Base-by-base conservation (phyloP, 2,329 filamentous ascomycete species). In the Fusarium chuoi region DNA sequence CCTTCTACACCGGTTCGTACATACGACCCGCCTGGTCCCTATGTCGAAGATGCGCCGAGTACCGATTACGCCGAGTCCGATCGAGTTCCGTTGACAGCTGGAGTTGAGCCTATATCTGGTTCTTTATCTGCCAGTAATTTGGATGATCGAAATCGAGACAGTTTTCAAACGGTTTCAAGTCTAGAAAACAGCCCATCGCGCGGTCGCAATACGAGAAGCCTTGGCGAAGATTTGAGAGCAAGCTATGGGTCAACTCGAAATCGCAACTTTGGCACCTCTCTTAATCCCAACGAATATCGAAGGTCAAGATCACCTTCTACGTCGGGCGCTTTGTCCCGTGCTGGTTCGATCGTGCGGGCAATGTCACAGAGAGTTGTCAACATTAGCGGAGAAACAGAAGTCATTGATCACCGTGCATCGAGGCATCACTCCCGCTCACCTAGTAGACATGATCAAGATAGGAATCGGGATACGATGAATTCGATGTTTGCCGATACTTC, bases 331-430 rank as follows among this genome's bases (percentile, higher is more conserved):
- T 82, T 95, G 59, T 89, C 88, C 30, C 87, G 90, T 75, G 93
- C 93, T 69, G 90, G 93, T 49, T 94, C 93, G 14, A 94, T 95
- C 77, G 90, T 95, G 82, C 89, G 93, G 74, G 90, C 90, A 70
- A 97, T 99, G 91, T 98, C 97, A 38, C 95, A 98, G 84, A 94
- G 96, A 85, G 95, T 99, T 63, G 96, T 99, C 79, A 98, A 98
- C 79, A 89, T 99, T 77, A 98, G 95, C 83, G 97, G 97, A 80
- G 96, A 98, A 78, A 92, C 92, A 9, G 94, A 98, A 77, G 85
- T 94, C 26, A 87, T 95, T 22, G 94, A 98, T 80, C 91, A 93
- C 71, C 91, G 89, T 58, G 87, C 91, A 30, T 88, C 90, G 46
- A 87, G 90, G 54, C 84, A 85, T 85, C 91, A 85, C 81, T 92